Evolutionary conservation across 1,284 basidiomycete species (phyloP), one percentile per base, ranked within the genome.

Genomic region (Stereum hirsutum): DNA sequence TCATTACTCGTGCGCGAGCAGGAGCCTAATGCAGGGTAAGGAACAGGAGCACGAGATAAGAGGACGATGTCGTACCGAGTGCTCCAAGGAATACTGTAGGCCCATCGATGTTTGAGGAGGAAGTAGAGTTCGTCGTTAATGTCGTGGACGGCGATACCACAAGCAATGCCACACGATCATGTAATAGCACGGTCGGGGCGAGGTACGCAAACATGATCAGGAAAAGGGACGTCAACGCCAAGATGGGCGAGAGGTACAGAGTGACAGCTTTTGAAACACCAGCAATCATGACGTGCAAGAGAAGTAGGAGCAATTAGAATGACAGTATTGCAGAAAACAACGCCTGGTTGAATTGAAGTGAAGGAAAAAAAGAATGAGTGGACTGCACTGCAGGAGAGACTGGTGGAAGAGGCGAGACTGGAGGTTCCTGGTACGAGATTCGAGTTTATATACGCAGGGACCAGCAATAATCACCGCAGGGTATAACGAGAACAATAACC

Each of bases 201-300:
- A 85, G 61, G 49, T 74, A 84, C 1, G 78, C 72, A 51, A 89
- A 75, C 4, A 84, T 55, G 7, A 75, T 65, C 35, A 89, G 74
- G 34, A 88, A 52, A 39, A 82, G 63, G 11, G 81, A 72, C 7
- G 81, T 75, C 31, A 86, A 62, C 45, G 76, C 70, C 45, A 88
- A 62, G 7, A 85, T 21, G 21, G 83, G 83, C 2, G 83, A 70
- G 44, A 88, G 70, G 54, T 83, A 86, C 45, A 84, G 65, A 39
- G 72, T 80, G 54, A 78, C 67, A 43, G 74, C 73, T 69, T 80
- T 86, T 11, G 82, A 80, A 40, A 87, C 68, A 53, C 75, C 72
- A 48, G 76, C 66, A 54, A 88, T 79, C 81, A 84, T 86, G 54
- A 20, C 8, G 20, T 7, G 7, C 15, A 5, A 31, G 28, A 31